Base-by-base conservation (phyloP, 352 stramenopile species). In the Blastocystis sp. region DNA sequence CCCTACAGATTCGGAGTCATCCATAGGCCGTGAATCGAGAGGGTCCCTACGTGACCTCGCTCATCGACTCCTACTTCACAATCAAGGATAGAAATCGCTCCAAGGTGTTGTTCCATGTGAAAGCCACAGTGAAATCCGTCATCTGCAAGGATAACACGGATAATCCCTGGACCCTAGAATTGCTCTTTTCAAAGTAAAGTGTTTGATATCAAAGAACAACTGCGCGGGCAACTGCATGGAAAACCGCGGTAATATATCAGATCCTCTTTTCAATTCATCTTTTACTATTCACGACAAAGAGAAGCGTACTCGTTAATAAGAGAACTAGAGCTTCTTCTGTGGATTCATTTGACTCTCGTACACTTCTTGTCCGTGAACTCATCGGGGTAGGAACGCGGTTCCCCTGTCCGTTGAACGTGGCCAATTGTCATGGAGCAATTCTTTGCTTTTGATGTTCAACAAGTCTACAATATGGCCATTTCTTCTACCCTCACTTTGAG, bases 141-240 rank as follows among this genome's bases (percentile, higher is more conserved):
- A 69, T 84, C 21, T 45, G 54, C 34, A 84, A 84, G 40, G 74
- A 84, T n/a, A 84, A 84, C 52, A 57, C n/a, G 40, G 74, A 63
- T 24, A 84, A 68, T 68, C 74, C 74, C 4, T 84, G 74, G 74
- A 69, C 57, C 11, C 17, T 84, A 64, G 74, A 84, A 28, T 68
- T 84, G 14, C n/a, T 84, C 2, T 24, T 84, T n/a, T 52, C 59
- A n/a, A 69, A 45, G 14, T 57, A 14, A 14, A 17, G 48, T 57
- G 48, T 57, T 57, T 57, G 48, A 57, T 57, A 14, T 34, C 28
- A 34, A 34, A 34, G 28, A 34, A 34, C 28, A 34, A 34, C 28
- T 34, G 28, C 28, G 28, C 28, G 28, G 28, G 28, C 28, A 34
- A 34, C 28, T 34, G 28, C 28, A 34, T 34, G 28, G 28, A 34